A percentile compares a stretch with the other conserved stretches of the same genome.
Evolutionary conservation across 352 stramenopile species (phyloP).

Genomic region (Phytophthora crassamura): DNA sequence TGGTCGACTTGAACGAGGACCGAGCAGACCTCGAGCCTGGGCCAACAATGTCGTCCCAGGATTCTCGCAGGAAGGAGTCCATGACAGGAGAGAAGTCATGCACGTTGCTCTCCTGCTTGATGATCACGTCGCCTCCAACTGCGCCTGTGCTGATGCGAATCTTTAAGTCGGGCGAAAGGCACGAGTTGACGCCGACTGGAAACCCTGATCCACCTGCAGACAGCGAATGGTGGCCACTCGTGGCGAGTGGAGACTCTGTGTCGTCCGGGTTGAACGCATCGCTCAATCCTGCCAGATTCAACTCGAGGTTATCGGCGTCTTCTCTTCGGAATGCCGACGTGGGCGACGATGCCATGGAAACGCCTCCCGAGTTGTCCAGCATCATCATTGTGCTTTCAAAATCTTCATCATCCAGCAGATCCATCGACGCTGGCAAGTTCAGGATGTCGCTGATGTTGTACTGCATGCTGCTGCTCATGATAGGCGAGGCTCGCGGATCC

Average conservation of each 20-base stretch:
- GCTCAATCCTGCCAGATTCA: constrained; percentile 49
- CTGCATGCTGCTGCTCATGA: constrained; percentile 14
- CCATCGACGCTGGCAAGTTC: constrained; percentile 49
- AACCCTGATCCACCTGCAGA: constrained; percentile 1
- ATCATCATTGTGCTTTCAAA: constrained; percentile 77
- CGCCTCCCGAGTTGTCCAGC: constrained; percentile 41
- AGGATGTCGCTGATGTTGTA: constrained; percentile 56
- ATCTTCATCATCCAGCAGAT: constrained; percentile 66
- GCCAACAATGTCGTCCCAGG: constrained; percentile 60
- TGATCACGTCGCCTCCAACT: constrained; percentile 31
- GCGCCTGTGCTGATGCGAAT: constrained; percentile 32
- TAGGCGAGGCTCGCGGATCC: constrained; percentile 31
- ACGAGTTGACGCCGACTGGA: constrained; percentile 11
- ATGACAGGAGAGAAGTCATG: constrained; percentile 58
- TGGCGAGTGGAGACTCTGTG: constrained; percentile 27
- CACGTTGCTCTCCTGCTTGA: constrained; percentile 50
- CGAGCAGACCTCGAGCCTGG: constrained; percentile 29
- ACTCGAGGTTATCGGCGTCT: constrained; percentile 50
- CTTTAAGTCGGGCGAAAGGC: constrained; percentile 50
- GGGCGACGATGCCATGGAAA: constrained; percentile 17
- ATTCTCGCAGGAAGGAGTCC: constrained; percentile 66
- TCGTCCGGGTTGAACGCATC: constrained; percentile 51
- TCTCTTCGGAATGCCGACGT: constrained; percentile 37
- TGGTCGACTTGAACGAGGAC: constrained; percentile 32
- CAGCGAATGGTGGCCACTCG: constrained; percentile 8